Base-by-base conservation (phyloP, 208 protist species). In the Crithidia fasciculata region DNA sequence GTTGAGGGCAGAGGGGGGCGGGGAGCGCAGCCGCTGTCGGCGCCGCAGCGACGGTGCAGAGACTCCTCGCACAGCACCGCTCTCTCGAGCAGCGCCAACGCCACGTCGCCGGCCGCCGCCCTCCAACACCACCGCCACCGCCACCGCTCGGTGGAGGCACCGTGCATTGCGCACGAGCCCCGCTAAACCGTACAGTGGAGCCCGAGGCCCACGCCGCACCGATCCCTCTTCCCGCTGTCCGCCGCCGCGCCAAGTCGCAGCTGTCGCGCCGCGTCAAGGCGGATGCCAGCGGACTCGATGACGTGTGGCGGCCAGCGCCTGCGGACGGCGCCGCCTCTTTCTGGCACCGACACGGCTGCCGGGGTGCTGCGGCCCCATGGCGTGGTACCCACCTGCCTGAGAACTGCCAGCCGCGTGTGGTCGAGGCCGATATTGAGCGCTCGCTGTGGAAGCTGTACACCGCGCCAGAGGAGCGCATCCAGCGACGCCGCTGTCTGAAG, bases 361-460 rank as follows among this genome's bases (percentile, higher is more conserved):
- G 56, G 60, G 37, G 45, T 61, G 16, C 47, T 66, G 37, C 57
- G 63, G 18, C 71, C 72, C n/a, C 19, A 71, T 70, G 44, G 45
- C 55, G 63, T 73, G 67, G 61, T 66, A 78, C 57, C n/a, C 49
- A 60, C 19, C 74, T 92, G 15, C 80, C 89, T 12, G 84, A 87
- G 12, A 96, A 95, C 80, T 96, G 92, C 81, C 89, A 92, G 61
- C 79, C 81, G 7, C 81, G 84, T 16, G 83, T 96, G 15, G 76
- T 96, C 45, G 83, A 92, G 54, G 86, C 85, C 9, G 92, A 96
- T 69, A 82, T 95, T 39, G 61, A 85, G 72, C 87, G 92, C 40
- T 93, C 88, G 1, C 78, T 96, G 43, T 96, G 92, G 90, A 44
- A 60, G 37, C 80, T 96, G 16, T 95, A 94, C 69, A 83, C 83